Evolutionary conservation across 2,329 filamentous ascomycete species (phyloP).

Genomic region (Phialocephala sp.): DNA sequence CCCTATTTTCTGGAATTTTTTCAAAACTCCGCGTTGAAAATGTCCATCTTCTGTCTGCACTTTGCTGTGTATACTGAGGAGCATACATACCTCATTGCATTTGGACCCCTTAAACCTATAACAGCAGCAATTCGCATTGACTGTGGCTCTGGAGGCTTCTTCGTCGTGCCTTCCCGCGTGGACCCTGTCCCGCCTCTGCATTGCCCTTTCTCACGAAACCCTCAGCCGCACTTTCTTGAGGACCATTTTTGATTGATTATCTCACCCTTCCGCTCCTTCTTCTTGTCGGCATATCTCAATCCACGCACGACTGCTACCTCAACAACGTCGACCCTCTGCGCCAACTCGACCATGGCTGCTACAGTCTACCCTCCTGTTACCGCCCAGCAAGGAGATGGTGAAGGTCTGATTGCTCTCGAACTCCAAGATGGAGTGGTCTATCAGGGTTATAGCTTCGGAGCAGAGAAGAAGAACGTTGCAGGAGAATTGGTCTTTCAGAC

Average conservation of each 20-base stretch:
- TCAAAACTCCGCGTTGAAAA: not conserved
- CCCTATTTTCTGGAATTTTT: not conserved
- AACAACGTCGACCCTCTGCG: not conserved
- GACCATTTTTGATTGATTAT: not conserved
- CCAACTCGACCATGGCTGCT: constrained; percentile 9
- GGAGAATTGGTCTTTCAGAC: constrained; percentile 99
- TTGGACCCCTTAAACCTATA: not conserved
- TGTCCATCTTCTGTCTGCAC: not conserved
- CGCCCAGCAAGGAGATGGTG: constrained; percentile 46
- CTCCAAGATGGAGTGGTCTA: constrained; percentile 90
- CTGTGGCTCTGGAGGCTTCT: constrained; percentile 1
- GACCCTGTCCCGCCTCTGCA: constrained; percentile 4
- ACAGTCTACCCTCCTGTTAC: constrained; percentile 28
- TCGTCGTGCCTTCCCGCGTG: not conserved
- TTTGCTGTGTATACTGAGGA: constrained; percentile 2
- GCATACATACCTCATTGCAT: not conserved
- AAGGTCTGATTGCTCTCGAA: constrained; percentile 82
- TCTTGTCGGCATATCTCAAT: too few species aligned
- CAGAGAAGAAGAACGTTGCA: constrained; percentile 82
- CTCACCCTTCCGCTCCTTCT: too few species aligned
- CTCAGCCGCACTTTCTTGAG: not conserved
- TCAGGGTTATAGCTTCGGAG: constrained; percentile 96
- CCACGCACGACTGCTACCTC: not conserved
- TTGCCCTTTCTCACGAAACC: not conserved
- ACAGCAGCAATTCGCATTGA: constrained; percentile 1